Evolutionary conservation across 805 yeast genomes (phyloP).

Genomic region (Sungouiozyma intestinalis): DNA sequence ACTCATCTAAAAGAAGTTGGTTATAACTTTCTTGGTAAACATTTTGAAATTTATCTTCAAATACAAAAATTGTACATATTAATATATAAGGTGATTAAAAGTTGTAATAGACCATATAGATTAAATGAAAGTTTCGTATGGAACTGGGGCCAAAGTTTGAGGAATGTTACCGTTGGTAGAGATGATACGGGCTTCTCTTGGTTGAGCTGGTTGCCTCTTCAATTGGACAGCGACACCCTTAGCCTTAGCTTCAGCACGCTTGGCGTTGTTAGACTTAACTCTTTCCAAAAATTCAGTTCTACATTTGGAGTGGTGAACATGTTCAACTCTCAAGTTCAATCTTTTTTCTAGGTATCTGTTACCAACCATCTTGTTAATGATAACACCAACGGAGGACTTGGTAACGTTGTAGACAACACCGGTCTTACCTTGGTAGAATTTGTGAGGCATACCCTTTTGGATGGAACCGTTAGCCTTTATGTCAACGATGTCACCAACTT

Average conservation of each 20-base stretch:
- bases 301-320: slow-evolving; percentile 98
- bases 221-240: slow-evolving; percentile 83
- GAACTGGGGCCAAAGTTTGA: slow-evolving; percentile 96
- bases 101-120: slow-evolving; percentile 13
- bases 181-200: slow-evolving; percentile 87
- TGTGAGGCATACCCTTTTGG: slow-evolving; percentile 99
- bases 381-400: slow-evolving; percentile 97
- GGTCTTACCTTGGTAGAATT: slow-evolving; percentile 99
- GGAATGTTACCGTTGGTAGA: slow-evolving; percentile 77
- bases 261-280: slow-evolving; percentile 93
- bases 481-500: slow-evolving; percentile 98
- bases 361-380: slow-evolving; percentile 97
- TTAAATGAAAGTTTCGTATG: slow-evolving; percentile 99
- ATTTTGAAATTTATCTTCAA: neutral
- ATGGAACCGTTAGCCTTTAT: slow-evolving; percentile 98
- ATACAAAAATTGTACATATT: slow-evolving; percentile 9
- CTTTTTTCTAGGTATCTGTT: slow-evolving; percentile 98
- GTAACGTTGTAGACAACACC: slow-evolving; percentile 99
- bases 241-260: slow-evolving; percentile 88
- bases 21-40: neutral
- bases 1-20: neutral
- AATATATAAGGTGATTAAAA: slow-evolving; percentile 8
- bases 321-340: slow-evolving; percentile 97
- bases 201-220: slow-evolving; percentile 97
- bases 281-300: slow-evolving; percentile 98